Evolutionary conservation across 2,329 filamentous ascomycete genomes (phyloP).

Genomic region (Aspergillus proliferans): DNA sequence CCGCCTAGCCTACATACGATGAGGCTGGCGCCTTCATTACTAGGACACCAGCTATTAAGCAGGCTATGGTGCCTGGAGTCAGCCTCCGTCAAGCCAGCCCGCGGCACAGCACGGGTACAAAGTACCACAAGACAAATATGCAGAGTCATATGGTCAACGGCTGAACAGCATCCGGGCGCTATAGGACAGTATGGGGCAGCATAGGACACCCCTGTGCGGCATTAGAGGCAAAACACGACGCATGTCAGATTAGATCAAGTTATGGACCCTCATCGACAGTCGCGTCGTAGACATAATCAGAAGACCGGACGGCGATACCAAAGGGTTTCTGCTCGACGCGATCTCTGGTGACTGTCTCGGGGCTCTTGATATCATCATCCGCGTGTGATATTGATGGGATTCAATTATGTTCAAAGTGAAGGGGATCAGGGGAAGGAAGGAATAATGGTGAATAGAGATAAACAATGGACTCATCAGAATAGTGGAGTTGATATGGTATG

Average conservation of each 20-base stretch:
- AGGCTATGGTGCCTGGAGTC: too few species aligned
- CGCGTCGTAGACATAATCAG: constrained; percentile 2
- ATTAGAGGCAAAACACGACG: constrained; percentile 3
- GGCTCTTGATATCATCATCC: constrained; percentile 22
- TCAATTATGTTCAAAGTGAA: neutral
- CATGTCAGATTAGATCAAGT: constrained; percentile 60
- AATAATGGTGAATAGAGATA: neutral
- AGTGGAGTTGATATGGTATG: neutral
- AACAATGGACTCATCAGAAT: too few species aligned
- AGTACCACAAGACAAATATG: too few species aligned
- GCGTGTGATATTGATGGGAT: constrained; percentile 2
- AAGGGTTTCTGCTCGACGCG: constrained; percentile 14
- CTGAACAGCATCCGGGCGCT: too few species aligned
- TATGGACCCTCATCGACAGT: constrained; percentile 44
- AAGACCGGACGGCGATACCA: constrained; percentile 18
- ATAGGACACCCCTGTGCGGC: neutral
- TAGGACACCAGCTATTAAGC: too few species aligned
- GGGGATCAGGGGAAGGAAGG: neutral
- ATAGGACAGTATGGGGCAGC: neutral
- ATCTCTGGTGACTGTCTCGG: constrained; percentile 10
- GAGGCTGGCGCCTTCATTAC: too few species aligned
- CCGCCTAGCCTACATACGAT: too few species aligned
- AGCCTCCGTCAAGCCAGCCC: too few species aligned
- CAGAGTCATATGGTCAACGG: too few species aligned
- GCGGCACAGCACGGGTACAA: too few species aligned